Evolutionary conservation across 2,329 filamentous ascomycete genomes (phyloP).

Genomic region (Fusarium hainanense): DNA sequence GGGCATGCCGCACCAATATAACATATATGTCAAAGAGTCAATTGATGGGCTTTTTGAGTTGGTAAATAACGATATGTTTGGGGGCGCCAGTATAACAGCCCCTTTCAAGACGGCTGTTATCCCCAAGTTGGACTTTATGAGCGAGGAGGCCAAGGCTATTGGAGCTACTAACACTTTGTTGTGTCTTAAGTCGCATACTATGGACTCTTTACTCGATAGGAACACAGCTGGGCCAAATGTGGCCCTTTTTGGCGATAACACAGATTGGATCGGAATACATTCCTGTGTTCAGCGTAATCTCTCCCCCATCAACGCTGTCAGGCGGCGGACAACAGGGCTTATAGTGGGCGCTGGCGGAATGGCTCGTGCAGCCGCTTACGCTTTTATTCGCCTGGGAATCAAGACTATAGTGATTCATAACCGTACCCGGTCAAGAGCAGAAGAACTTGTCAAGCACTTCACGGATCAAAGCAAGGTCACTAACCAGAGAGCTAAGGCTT

Average conservation of each 20-base stretch:
- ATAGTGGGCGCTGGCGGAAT: conserved; percentile 9
- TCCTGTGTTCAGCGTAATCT: conserved; percentile 6
- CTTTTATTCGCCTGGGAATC: not conserved
- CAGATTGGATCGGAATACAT: conserved; percentile 12
- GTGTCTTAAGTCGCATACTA: not conserved
- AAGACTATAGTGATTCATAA: not conserved
- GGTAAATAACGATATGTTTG: not conserved
- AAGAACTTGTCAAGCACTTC: not conserved
- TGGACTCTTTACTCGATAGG: not conserved
- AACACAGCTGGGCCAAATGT: not conserved
- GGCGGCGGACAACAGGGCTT: conserved; percentile 1
- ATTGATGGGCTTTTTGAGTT: not conserved
- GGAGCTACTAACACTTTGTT: conserved; percentile 1
- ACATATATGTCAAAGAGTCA: not conserved
- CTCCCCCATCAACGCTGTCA: conserved; percentile 11
- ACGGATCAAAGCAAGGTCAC: rapidly evolving
- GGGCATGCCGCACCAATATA: conserved; percentile 1
- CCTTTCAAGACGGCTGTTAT: conserved; percentile 7
- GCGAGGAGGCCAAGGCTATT: conserved; percentile 6
- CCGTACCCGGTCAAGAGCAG: not conserved
- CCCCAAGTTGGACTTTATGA: not conserved
- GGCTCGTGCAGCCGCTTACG: conserved; percentile 10
- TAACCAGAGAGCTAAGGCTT: rapidly evolving
- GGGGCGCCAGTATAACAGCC: not conserved
- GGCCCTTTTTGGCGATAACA: conserved; percentile 4